phyloP scores from a whole-genome alignment of 2,329 filamentous ascomycete genomes.

The Cercospora canescens region DNA sequence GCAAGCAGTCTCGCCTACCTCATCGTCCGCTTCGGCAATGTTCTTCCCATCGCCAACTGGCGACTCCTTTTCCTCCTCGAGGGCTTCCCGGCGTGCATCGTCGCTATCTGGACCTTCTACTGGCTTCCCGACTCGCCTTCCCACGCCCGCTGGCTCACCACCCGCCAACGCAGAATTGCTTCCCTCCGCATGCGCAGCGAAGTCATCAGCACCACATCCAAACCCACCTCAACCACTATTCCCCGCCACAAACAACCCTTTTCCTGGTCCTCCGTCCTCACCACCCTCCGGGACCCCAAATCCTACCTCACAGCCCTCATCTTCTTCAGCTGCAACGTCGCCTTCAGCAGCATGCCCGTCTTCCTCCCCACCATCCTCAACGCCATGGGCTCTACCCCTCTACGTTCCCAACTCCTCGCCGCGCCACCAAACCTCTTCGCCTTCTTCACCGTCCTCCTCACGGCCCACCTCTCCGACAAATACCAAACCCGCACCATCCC shows the following conservation, averaged over 20 bases:
- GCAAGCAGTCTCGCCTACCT: slow-evolving; percentile 78
- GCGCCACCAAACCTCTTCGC: slow-evolving; percentile 79
- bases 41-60: slow-evolving; percentile 73
- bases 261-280: slow-evolving; percentile 57
- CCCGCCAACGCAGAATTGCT: slow-evolving; percentile 62
- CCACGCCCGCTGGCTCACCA: slow-evolving; percentile 44
- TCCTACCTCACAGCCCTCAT: slow-evolving; percentile 76
- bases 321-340: slow-evolving; percentile 86
- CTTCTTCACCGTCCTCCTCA: slow-evolving; percentile 70
- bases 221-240: slow-evolving; percentile 3
- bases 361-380: slow-evolving; percentile 68
- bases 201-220: neutral
- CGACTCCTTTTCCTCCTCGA: slow-evolving; percentile 81
- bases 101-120: slow-evolving; percentile 71
- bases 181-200: slow-evolving; percentile 63
- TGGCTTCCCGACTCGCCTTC: slow-evolving; percentile 74
- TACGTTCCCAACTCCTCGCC: slow-evolving; percentile 73
- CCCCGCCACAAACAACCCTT: slow-evolving; percentile 30
- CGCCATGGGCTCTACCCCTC: slow-evolving; percentile 68
- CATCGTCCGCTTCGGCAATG: slow-evolving; percentile 68
- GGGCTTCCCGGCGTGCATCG: slow-evolving; percentile 78
- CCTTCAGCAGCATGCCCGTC: slow-evolving; percentile 83
- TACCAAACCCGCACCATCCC: slow-evolving; percentile 62
- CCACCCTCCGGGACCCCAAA: slow-evolving; percentile 64
- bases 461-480: slow-evolving; percentile 71